phyloP scores from a whole-genome alignment of 225 moss, liverwort and hornwort genomes.

The Antitrichia curtipendula region DNA sequence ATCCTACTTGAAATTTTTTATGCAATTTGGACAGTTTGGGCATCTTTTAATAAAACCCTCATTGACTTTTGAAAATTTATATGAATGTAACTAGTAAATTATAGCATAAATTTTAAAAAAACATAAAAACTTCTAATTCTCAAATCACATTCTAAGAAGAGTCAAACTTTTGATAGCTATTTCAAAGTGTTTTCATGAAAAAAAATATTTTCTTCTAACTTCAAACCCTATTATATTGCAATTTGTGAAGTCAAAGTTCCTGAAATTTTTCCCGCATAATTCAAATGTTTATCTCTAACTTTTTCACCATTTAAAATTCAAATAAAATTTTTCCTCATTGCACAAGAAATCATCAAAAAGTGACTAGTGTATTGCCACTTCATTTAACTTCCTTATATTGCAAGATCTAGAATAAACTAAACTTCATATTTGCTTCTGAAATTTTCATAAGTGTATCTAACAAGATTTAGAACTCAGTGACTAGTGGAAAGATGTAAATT shows the following conservation, averaged over 20 bases:
- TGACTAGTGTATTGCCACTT: neutral
- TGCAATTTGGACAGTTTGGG: rapidly evolving
- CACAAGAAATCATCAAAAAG: neutral
- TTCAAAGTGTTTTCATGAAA: rapidly evolving
- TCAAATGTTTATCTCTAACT: too few relatives aligned
- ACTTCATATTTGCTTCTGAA: neutral
- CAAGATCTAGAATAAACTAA: neutral
- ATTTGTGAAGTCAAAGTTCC: neutral
- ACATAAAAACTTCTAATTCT: too few relatives aligned
- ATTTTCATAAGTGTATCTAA: neutral
- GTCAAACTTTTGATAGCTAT: neutral
- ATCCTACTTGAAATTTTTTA: neutral
- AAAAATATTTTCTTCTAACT: neutral
- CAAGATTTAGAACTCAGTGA: neutral
- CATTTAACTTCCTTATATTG: neutral
- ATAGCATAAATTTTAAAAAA: too few relatives aligned
- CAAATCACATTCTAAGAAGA: too few relatives aligned
- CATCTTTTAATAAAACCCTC: too few relatives aligned
- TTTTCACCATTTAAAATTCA: neutral
- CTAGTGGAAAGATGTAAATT: rapidly evolving
- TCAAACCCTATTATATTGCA: neutral
- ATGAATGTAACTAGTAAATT: neutral
- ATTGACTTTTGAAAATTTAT: neutral
- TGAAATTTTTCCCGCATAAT: neutral
- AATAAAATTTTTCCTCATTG: neutral